Percentiles rank a stretch among this genome's conserved stretches.
Conservation (phyloP, 75 land plant species). For the Cunninghamia lanceolata region DNA sequence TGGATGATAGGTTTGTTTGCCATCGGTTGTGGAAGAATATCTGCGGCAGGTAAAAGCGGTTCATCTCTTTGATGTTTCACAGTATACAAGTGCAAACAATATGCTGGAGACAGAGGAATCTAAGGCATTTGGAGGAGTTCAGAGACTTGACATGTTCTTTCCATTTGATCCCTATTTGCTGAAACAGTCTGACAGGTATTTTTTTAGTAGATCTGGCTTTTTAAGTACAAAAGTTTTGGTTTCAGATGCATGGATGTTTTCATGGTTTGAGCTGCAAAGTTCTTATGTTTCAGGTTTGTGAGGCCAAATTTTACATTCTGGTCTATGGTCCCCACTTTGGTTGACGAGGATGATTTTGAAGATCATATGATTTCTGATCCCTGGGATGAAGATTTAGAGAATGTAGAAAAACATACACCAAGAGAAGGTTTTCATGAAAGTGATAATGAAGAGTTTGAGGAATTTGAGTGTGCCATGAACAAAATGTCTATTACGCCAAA, state of each 20-base stretch:
- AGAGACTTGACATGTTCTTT: constrained; percentile 93
- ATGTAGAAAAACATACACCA: background rate
- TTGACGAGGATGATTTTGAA: constrained; percentile 34
- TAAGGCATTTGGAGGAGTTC: constrained; percentile 65
- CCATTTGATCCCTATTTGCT: constrained; percentile 96
- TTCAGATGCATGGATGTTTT: background rate
- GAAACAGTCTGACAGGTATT: constrained; percentile 69
- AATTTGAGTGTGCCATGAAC: constrained; percentile 43
- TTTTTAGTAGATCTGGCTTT: background rate
- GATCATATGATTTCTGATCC: constrained; percentile 24
- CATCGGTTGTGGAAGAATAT: constrained; percentile 86
- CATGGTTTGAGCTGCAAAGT: background rate
- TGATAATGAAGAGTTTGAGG: constrained; percentile 36
- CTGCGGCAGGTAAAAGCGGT: constrained; percentile 61
- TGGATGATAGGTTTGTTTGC: constrained; percentile 71
- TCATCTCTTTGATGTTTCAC: constrained; percentile 35
- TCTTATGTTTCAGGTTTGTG: constrained; percentile 50
- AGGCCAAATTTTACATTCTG: constrained; percentile 71
- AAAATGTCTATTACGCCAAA: constrained; percentile 69
- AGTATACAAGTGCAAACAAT: constrained; percentile 17
- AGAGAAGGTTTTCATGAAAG: constrained; percentile 18
- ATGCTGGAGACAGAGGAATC: constrained; percentile 45
- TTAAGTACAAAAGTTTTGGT: background rate
- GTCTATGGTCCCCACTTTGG: constrained; percentile 64
- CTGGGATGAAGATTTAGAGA: constrained; percentile 21